These are phyloP conservation scores for Thielaviopsis punctulata DNA, from an alignment of 2,329 filamentous ascomycete species.

Conservation along the genomic window DNA sequence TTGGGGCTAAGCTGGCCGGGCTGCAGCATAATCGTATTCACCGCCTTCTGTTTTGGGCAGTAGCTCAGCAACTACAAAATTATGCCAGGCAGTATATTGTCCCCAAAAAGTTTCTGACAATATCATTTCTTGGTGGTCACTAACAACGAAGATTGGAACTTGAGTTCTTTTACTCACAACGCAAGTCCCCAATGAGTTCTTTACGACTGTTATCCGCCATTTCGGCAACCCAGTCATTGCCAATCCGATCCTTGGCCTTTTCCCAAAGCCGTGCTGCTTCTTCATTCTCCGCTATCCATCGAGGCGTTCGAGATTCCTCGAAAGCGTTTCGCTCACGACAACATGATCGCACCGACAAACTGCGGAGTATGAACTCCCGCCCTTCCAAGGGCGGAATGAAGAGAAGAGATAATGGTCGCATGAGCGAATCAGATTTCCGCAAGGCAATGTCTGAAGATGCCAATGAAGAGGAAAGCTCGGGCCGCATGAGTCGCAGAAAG, in stretches of 20 bases:
- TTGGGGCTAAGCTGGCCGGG: too few relatives aligned
- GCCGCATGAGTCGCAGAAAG: conserved; percentile 28
- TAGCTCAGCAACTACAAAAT: background rate
- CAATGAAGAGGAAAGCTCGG: conserved; percentile 18
- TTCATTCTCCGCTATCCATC: conserved; percentile 48
- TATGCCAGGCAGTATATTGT: background rate
- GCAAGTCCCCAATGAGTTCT: background rate
- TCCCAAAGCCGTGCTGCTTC: conserved; percentile 7
- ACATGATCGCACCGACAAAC: background rate
- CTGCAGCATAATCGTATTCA: background rate
- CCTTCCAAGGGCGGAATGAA: background rate
- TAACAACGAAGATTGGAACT: background rate
- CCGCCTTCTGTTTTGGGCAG: background rate
- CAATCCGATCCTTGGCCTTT: background rate
- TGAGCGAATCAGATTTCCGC: conserved; percentile 10
- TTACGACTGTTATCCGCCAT: background rate
- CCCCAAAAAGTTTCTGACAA: background rate
- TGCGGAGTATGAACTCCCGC: background rate
- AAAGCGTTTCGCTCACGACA: background rate
- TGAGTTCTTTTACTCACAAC: background rate
- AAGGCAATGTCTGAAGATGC: conserved; percentile 19
- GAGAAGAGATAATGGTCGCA: background rate
- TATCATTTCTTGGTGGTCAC: background rate
- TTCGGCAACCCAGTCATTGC: background rate
- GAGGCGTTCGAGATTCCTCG: conserved; percentile 29